Conservation (phyloP, 805 yeast species). For the Pichia californica region DNA sequence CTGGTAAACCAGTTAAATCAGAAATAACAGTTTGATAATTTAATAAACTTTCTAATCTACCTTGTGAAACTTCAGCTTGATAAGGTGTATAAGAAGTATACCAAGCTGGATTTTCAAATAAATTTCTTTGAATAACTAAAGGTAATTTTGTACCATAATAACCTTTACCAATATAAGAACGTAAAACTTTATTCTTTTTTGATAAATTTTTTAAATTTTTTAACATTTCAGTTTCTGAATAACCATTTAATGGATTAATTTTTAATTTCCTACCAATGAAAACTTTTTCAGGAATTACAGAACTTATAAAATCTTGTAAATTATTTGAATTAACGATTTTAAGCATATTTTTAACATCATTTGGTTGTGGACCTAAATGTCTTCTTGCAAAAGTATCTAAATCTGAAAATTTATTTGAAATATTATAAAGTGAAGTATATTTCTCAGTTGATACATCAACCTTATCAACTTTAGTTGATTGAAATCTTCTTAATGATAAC, state of each 20-base stretch:
- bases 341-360: conserved; percentile 62
- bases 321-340: conserved; percentile 55
- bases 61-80: conserved; percentile 97
- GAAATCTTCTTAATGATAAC: not conserved
- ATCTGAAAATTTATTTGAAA: conserved; percentile 24
- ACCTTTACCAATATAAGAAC: conserved; percentile 87
- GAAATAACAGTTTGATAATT: conserved; percentile 90
- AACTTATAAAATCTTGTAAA: conserved; percentile 60
- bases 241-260: conserved; percentile 67
- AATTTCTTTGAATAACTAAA: conserved; percentile 86
- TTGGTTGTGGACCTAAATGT: conserved; percentile 78
- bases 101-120: conserved; percentile 95
- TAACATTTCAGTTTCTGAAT: conserved; percentile 75
- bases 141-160: conserved; percentile 88
- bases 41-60: conserved; percentile 82
- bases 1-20: conserved; percentile 88
- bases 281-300: conserved; percentile 74
- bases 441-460: conserved; percentile 53
- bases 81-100: conserved; percentile 98
- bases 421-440: conserved; percentile 42
- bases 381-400: conserved; percentile 85
- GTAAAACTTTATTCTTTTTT: conserved; percentile 61
- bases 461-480: conserved; percentile 35
- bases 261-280: conserved; percentile 60
- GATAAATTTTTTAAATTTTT: conserved; percentile 65